Conservation (phyloP, 495 filamentous ascomycete genomes). For the Penicillium dipodomyicola region DNA sequence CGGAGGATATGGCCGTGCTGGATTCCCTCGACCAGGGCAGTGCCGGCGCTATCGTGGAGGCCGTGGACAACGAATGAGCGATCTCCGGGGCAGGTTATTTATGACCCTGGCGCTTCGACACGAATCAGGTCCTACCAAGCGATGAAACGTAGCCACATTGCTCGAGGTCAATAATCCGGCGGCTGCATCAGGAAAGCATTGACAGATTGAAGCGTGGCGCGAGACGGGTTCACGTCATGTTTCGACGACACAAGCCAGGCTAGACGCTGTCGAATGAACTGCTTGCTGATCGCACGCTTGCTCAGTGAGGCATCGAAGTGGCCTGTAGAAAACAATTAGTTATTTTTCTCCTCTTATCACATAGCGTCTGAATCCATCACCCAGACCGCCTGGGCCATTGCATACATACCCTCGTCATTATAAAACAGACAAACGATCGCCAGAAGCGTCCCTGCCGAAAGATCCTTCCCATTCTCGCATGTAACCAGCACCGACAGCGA, state of each 20-base stretch:
- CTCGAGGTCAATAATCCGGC: constrained; percentile 34
- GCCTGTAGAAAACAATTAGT: constrained; percentile 29
- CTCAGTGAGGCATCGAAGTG: constrained; percentile 29
- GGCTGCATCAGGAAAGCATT: constrained; percentile 79
- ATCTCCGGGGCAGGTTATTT: neutral
- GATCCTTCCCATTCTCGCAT: constrained; percentile 63
- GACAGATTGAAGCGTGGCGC: constrained; percentile 79
- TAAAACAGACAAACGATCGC: constrained; percentile 62
- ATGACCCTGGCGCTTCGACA: neutral
- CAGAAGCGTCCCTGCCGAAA: constrained; percentile 62
- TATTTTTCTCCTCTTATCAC: constrained; percentile 17
- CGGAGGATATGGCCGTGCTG: constrained; percentile 61
- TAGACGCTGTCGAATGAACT: constrained; percentile 69
- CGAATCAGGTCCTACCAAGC: neutral
- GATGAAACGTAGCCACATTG: neutral
- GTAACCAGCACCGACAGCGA: constrained; percentile 50
- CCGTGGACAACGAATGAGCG: constrained; percentile 46
- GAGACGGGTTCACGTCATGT: constrained; percentile 73
- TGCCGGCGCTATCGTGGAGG: constrained; percentile 52
- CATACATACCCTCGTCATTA: constrained; percentile 50
- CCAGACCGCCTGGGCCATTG: neutral
- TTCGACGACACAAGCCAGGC: constrained; percentile 73
- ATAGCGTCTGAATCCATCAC: constrained; percentile 24
- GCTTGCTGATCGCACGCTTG: constrained; percentile 59
- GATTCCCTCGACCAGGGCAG: constrained; percentile 64